Evolutionary conservation across 2,329 filamentous ascomycete species (phyloP).

Genomic region (Cladosporium sphaerospermum): DNA sequence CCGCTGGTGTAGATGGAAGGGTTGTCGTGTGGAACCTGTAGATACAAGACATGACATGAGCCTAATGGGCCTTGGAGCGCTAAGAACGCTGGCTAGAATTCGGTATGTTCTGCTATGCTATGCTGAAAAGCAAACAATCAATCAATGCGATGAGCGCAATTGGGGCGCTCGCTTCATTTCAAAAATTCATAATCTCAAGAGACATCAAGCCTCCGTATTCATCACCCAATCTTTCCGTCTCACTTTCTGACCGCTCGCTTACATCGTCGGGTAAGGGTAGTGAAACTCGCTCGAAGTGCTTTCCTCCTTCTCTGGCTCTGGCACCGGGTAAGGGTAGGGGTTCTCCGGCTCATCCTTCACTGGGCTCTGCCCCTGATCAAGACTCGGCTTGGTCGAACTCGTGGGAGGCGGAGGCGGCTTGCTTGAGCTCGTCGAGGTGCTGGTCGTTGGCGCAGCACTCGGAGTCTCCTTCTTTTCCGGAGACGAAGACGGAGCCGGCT

Average conservation of each 20-base stretch:
- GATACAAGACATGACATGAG: background rate
- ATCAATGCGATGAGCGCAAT: background rate
- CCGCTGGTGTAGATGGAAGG: slow-evolving; percentile 43
- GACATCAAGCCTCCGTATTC: background rate
- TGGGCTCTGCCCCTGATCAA: no score
- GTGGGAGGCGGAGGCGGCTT: background rate
- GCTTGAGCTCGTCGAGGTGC: background rate
- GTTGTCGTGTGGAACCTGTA: slow-evolving; percentile 44
- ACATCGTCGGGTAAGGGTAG: slow-evolving; percentile 2
- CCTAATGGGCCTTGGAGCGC: no score
- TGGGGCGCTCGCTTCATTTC: background rate
- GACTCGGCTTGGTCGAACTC: no score
- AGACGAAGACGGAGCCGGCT: background rate
- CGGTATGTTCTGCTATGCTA: background rate
- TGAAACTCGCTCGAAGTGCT: background rate
- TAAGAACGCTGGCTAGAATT: no score
- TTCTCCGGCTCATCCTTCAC: background rate
- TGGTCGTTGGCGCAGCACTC: background rate
- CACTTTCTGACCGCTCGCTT: background rate
- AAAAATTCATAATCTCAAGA: background rate
- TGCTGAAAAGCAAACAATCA: background rate
- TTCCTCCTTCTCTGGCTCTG: background rate
- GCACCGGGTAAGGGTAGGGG: slow-evolving; percentile 8
- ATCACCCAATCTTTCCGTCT: background rate
- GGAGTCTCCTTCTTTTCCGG: background rate